Conservation (phyloP, 306 rosid genomes). For the Sicyos edulis region DNA sequence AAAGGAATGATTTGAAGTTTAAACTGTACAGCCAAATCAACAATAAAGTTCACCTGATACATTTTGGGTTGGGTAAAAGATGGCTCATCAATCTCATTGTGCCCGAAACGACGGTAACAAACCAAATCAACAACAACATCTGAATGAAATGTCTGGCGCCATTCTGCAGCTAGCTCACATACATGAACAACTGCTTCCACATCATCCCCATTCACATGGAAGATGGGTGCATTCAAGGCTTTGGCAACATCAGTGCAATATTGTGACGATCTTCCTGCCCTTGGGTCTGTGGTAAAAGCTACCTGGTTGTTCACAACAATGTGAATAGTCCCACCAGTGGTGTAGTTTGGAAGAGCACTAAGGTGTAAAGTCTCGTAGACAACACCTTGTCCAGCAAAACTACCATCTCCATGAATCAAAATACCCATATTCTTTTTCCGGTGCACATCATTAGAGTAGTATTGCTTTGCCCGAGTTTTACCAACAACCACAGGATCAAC, state of each 20-base stretch:
- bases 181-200: constrained; percentile 95
- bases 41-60: constrained; percentile 63
- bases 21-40: neutral
- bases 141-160: constrained; percentile 94
- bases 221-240: constrained; percentile 84
- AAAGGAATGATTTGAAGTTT: neutral
- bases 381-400: constrained; percentile 97
- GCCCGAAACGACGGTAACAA: constrained; percentile 92
- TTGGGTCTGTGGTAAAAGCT: constrained; percentile 93
- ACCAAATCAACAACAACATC: constrained; percentile 93
- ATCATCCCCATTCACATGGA: constrained; percentile 89
- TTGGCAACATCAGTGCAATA: constrained; percentile 96
- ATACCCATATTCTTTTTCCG: constrained; percentile 74
- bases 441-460: constrained; percentile 55
- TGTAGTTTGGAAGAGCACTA: constrained; percentile 88
- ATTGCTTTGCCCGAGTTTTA: constrained; percentile 91
- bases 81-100: constrained; percentile 96
- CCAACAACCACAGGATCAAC: constrained; percentile 87
- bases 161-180: constrained; percentile 95
- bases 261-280: constrained; percentile 76
- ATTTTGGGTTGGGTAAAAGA: constrained; percentile 93
- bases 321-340: constrained; percentile 93
- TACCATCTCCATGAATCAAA: constrained; percentile 93
- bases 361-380: constrained; percentile 91
- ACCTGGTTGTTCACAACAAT: constrained; percentile 91